Conservation (phyloP, 805 yeast species). For the Wickerhamiella sergipiensis region DNA sequence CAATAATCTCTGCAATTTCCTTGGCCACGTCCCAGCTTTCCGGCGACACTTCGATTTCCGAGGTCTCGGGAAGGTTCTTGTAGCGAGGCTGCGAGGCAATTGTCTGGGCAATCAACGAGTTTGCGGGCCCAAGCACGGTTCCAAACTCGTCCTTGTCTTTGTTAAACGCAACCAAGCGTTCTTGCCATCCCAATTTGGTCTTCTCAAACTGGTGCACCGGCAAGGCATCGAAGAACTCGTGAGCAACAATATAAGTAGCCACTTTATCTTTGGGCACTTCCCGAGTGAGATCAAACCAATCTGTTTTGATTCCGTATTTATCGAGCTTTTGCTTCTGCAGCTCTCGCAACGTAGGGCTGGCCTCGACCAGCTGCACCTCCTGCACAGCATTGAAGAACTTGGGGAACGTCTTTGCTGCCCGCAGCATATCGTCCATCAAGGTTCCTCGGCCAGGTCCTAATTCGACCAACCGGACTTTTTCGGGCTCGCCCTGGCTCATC, state of each 20-base stretch:
- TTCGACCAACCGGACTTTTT: constrained; percentile 45
- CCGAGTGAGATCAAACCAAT: constrained; percentile 23
- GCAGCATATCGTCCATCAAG: constrained; percentile 49
- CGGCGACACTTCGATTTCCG: constrained; percentile 61
- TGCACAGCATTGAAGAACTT: constrained; percentile 25
- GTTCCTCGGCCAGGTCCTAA: constrained; percentile 85
- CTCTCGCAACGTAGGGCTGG: constrained; percentile 47
- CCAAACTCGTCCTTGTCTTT: constrained; percentile 9
- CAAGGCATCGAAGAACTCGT: constrained; percentile 78
- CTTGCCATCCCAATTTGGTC: constrained; percentile 54
- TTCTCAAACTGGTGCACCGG: constrained; percentile 56
- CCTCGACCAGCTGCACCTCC: constrained; percentile 49
- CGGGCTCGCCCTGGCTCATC: constrained; percentile 41
- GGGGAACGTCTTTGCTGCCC: constrained; percentile 20
- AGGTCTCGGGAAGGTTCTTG: constrained; percentile 36
- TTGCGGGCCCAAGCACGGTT: constrained; percentile 7
- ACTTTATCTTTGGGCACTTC: constrained; percentile 23
- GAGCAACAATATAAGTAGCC: constrained; percentile 61
- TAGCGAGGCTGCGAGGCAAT: constrained; percentile 29
- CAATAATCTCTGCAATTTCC: constrained; percentile 36
- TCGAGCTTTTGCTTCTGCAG: constrained; percentile 42
- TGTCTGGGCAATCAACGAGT: constrained; percentile 6
- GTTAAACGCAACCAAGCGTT: constrained; percentile 47
- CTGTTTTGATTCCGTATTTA: constrained; percentile 38
- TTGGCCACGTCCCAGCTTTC: constrained; percentile 49